Conservation (phyloP, 441 rosid genomes). For the Gossypium aridum region DNA sequence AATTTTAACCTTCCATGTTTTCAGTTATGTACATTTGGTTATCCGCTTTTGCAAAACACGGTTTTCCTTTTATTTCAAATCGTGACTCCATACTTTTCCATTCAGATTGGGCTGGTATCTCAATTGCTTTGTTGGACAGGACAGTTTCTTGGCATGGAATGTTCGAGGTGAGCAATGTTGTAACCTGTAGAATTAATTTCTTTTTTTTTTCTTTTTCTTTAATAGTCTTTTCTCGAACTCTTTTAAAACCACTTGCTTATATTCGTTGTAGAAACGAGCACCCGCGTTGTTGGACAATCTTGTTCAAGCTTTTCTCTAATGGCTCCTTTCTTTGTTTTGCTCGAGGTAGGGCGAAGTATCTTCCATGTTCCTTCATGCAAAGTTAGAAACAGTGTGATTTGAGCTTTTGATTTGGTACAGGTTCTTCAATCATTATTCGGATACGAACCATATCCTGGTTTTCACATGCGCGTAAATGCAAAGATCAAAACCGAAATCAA, state of each 20-base stretch:
- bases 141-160: constrained; percentile 77
- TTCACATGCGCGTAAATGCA: constrained; percentile 50
- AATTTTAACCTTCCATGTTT: not conserved
- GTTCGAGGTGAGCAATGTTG: constrained; percentile 56
- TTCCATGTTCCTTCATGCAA: not conserved
- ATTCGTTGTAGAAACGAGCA: constrained; percentile 56
- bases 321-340: constrained; percentile 85
- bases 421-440: constrained; percentile 48
- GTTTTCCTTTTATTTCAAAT: not conserved
- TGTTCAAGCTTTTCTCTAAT: constrained; percentile 58
- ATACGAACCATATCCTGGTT: constrained; percentile 68
- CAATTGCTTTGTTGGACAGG: constrained; percentile 71
- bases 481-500: constrained; percentile 56
- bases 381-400: not conserved
- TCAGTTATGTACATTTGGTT: not conserved
- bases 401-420: constrained; percentile 27
- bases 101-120: constrained; percentile 63
- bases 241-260: not conserved
- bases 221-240: not conserved
- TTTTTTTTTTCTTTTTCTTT: not conserved
- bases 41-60: not conserved
- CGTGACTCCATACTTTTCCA: not conserved
- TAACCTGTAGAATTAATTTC: not conserved
- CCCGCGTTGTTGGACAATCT: constrained; percentile 84
- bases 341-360: constrained; percentile 47